Base-by-base conservation (phyloP, 495 filamentous ascomycete genomes). In the Viridothelium virens region DNA sequence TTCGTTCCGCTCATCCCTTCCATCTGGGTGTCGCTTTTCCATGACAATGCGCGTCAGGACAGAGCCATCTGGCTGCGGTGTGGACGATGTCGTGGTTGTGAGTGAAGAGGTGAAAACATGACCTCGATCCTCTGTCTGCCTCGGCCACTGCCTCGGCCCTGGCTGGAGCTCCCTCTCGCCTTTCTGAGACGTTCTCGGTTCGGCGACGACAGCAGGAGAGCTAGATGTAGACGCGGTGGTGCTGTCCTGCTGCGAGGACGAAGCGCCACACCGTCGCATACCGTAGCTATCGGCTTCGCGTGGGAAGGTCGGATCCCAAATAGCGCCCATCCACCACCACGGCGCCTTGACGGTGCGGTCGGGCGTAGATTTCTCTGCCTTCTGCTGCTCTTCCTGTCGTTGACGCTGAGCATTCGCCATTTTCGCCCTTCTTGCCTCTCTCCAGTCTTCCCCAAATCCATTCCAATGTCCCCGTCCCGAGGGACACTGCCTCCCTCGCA, bases 291-390 rank as follows among this genome's bases (percentile, higher is more conserved):
- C 11, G 3, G 53, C 31, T n/a, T 59, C 53, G 31, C 53, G 53
- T 3, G 53, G 53, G 31, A 59, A 59, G 6, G 53, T 59, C 53
- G 53, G 53, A 18, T 59, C 53, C 53, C 53, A 59, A 18, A 59
- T 36, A 9, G 53, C 53, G 31, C 11, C 53, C 53, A 59, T 59
- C 53, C 53, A 59, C 53, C 53, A 59, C 53, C 53, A 36, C 7
- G 53, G 53, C 11, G 53, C 31, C 7, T 36, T 59, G 18, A 59
- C 18, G 31, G 53, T 36, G 53, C 31, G 53, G 6, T 59, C 31
- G 14, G 53, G 31, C 18, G 48, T 25, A 16, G 25, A 25, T 25
- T 18, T 25, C 18, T 25, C 12, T 9, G 11, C 11, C 18, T 53
- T 5, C 9, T 16, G 10, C 48, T 53, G 48, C 48, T 25, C 3